Percentiles rank a stretch among this genome's conserved stretches.
Evolutionary conservation across 345 rosid genomes (phyloP).

Genomic region (Moricandia moricandioides): DNA sequence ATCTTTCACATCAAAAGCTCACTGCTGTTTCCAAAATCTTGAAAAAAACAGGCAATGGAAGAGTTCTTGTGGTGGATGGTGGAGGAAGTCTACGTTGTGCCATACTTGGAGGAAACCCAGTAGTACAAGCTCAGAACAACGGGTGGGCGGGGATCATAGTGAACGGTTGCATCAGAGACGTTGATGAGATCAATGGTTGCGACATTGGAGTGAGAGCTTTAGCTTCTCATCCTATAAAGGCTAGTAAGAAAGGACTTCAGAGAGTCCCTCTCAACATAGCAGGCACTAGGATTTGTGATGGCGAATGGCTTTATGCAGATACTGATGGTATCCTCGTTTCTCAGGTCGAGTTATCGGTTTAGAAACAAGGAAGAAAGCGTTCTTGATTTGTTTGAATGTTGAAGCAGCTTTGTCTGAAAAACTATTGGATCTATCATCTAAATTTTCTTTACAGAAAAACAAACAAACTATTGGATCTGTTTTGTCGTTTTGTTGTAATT

Average conservation of each 20-base stretch:
- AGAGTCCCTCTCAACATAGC: conserved; percentile 63
- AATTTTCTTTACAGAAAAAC: no score
- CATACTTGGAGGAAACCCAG: conserved; percentile 78
- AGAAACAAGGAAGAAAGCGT: neutral
- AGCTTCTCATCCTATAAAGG: conserved; percentile 78
- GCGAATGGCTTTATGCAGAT: conserved; percentile 88
- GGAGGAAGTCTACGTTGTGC: conserved; percentile 77
- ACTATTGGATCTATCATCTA: neutral
- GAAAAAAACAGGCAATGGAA: conserved; percentile 43
- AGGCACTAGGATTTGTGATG: conserved; percentile 68
- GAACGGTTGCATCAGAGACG: conserved; percentile 75
- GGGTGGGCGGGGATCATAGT: conserved; percentile 85
- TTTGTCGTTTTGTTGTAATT: no score
- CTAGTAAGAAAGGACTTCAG: conserved; percentile 69
- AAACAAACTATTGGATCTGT: no score
- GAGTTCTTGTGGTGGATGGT: conserved; percentile 78
- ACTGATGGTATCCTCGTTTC: conserved; percentile 80
- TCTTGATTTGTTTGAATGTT: neutral
- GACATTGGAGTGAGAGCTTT: conserved; percentile 83
- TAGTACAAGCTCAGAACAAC: conserved; percentile 82
- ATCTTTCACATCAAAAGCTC: neutral
- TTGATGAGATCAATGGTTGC: conserved; percentile 81
- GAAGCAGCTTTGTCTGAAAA: conserved; percentile 16
- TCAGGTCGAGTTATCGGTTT: conserved; percentile 54
- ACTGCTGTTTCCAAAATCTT: neutral